These are phyloP conservation scores for Eimeria sp. DNA, from an alignment of 169 alveolate species.

Conservation along the genomic window DNA sequence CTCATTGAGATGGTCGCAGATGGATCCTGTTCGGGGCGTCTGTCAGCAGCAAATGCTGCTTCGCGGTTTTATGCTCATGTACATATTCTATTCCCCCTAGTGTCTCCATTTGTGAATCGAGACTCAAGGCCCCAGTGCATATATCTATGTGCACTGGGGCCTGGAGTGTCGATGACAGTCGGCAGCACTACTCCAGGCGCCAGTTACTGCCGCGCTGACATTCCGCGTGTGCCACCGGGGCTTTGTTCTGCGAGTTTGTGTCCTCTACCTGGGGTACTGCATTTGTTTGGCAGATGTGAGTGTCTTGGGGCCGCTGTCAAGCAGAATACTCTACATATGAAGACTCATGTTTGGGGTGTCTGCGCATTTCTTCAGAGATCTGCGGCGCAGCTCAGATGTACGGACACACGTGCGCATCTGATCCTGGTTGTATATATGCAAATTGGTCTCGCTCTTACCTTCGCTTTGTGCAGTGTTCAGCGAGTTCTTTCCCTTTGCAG, in stretches of 20 bases:
- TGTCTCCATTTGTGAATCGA: background rate
- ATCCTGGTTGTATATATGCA: background rate
- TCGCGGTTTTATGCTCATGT: slow-evolving; percentile 24
- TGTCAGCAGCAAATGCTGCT: slow-evolving; percentile 8
- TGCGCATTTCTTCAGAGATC: background rate
- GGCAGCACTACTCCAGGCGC: background rate
- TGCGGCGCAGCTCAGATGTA: background rate
- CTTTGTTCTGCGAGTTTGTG: background rate
- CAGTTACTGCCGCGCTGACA: background rate
- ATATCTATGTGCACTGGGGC: too few species aligned
- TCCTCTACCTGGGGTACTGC: background rate
- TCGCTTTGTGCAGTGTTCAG: background rate
- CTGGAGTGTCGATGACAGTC: too few species aligned
- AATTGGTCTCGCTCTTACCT: background rate
- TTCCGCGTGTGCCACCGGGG: background rate
- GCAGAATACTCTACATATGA: background rate
- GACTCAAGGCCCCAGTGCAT: slow-evolving; percentile 15
- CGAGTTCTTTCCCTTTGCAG: background rate
- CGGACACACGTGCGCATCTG: background rate
- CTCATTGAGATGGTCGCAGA: background rate
- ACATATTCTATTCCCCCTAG: background rate
- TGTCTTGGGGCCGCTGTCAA: background rate
- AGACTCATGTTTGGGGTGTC: background rate
- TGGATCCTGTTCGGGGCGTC: slow-evolving; percentile 2
- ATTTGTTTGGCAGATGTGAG: slow-evolving; percentile 17